phyloP scores from a whole-genome alignment of 176 grass and related monocot genomes.

The Oryza australiensis region DNA sequence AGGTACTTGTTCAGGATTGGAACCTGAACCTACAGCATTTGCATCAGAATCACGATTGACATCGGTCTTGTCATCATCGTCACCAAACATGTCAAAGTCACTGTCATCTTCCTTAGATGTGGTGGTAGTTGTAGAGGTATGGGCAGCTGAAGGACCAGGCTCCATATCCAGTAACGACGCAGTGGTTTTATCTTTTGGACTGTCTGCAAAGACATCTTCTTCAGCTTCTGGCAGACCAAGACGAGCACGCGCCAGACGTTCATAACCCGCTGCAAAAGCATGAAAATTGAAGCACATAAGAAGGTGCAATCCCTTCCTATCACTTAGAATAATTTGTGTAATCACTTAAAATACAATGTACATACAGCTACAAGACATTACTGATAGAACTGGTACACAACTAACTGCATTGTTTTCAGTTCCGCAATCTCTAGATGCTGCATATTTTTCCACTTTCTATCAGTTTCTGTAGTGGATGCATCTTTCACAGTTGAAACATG shows the following conservation, averaged over 20 bases:
- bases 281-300: constrained; percentile 8
- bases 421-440: neutral
- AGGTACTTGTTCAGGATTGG: constrained; percentile 32
- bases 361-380: constrained; percentile 3
- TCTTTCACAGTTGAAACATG: too few relatives aligned
- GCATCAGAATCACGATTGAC: constrained; percentile 41
- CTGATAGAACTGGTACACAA: neutral
- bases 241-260: constrained; percentile 64
- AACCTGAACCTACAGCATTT: constrained; percentile 40
- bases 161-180: constrained; percentile 56
- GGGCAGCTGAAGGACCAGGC: constrained; percentile 48
- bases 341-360: neutral
- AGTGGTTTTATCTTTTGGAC: constrained; percentile 41
- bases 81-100: constrained; percentile 89
- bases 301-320: neutral
- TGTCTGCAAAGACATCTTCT: constrained; percentile 57
- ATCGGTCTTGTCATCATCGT: constrained; percentile 61
- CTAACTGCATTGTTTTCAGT: neutral
- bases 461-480: neutral
- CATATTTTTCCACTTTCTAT: neutral
- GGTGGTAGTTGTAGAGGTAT: constrained; percentile 37
- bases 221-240: constrained; percentile 49
- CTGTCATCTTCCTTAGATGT: constrained; percentile 50
- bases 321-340: constrained; percentile 9
- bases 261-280: constrained; percentile 77